Evolutionary conservation across 2,329 filamentous ascomycete genomes (phyloP).

Genomic region (Dactylellina cionopaga): DNA sequence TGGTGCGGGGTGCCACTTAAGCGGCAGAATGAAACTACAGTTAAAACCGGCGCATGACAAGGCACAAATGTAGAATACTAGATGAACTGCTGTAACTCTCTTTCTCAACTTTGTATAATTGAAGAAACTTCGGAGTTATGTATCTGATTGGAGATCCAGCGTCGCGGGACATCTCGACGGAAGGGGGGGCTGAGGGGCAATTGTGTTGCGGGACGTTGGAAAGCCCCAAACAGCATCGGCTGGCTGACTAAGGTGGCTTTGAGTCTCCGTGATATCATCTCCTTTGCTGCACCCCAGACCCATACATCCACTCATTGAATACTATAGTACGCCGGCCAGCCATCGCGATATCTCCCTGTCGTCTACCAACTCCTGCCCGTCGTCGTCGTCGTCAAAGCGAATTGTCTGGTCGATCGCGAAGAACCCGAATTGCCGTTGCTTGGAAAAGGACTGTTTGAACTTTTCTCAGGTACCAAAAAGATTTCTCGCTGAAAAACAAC

Average conservation of each 20-base stretch:
- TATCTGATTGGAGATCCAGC: too few species aligned
- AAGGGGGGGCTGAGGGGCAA: neutral
- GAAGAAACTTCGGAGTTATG: too few species aligned
- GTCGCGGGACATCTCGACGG: neutral
- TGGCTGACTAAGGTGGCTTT: slow-evolving; percentile 8
- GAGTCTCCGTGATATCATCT: slow-evolving; percentile 27
- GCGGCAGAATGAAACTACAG: too few species aligned
- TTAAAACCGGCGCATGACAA: too few species aligned
- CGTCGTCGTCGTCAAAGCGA: neutral
- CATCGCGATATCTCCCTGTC: too few species aligned
- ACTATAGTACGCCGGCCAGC: neutral
- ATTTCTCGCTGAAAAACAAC: slow-evolving; percentile 42
- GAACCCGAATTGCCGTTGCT: neutral
- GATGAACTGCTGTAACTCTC: too few species aligned
- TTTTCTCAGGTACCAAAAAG: slow-evolving; percentile 42
- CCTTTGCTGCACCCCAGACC: neutral
- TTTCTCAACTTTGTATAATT: too few species aligned
- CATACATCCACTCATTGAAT: neutral
- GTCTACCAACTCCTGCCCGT: neutral
- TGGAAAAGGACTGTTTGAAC: slow-evolving; percentile 25
- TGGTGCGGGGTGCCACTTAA: too few species aligned
- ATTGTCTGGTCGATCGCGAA: neutral
- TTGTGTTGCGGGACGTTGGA: slow-evolving; percentile 42
- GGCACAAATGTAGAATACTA: too few species aligned
- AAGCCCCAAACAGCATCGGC: neutral